A percentile compares a stretch with the other conserved stretches of the same genome.
Conservation (phyloP, 1,284 basidiomycete genomes). For the Marasmius oreades region DNA sequence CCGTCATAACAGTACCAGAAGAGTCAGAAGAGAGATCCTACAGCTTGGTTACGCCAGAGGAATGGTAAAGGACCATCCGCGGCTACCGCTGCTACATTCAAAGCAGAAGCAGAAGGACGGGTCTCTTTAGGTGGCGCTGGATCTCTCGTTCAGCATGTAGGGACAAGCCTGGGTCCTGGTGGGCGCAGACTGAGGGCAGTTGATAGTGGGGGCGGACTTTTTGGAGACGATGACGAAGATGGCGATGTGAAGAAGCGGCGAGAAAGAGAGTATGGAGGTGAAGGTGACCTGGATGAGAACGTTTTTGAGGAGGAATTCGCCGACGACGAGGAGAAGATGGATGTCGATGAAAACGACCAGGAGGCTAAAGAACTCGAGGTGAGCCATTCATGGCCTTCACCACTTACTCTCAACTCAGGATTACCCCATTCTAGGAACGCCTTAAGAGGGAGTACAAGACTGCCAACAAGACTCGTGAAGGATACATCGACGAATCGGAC, state of each 20-base stretch:
- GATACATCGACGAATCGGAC: conserved; percentile 66
- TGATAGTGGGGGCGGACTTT: conserved; percentile 58
- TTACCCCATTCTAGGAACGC: conserved; percentile 55
- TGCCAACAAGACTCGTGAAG: conserved; percentile 72
- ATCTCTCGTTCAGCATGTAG: conserved; percentile 44
- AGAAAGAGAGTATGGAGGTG: conserved; percentile 59
- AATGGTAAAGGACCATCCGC: conserved; percentile 55
- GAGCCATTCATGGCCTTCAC: conserved; percentile 16
- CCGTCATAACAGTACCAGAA: conserved; percentile 34
- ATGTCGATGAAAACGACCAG: conserved; percentile 75
- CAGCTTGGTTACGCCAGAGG: conserved; percentile 64
- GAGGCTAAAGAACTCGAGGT: conserved; percentile 86
- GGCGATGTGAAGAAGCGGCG: conserved; percentile 41
- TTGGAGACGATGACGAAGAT: conserved; percentile 71
- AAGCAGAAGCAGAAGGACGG: conserved; percentile 52
- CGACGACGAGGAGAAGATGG: conserved; percentile 82
- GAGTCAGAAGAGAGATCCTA: conserved; percentile 65
- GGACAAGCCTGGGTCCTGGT: conserved; percentile 61
- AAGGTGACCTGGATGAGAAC: conserved; percentile 78
- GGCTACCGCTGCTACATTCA: conserved; percentile 62
- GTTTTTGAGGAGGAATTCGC: conserved; percentile 83
- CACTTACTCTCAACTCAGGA: background rate
- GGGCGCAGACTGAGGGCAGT: conserved; percentile 60
- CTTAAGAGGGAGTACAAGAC: conserved; percentile 78
- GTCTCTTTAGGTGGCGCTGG: conserved; percentile 32